phyloP scores from a whole-genome alignment of 805 yeast genomes.

The Debaryomyces prosopidis region DNA sequence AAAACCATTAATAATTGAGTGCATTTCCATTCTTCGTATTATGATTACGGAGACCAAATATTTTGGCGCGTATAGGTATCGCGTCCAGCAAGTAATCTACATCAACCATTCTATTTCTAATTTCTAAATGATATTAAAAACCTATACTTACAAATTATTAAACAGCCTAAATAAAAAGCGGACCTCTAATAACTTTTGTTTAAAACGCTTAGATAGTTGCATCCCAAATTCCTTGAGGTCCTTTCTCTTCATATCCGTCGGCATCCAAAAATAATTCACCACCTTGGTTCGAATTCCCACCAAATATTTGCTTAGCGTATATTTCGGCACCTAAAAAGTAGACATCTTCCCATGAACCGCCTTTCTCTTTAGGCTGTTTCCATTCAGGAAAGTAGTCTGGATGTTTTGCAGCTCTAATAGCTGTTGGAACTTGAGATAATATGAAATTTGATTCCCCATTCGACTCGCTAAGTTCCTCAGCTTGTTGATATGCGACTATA shows the following conservation, averaged over 20 bases:
- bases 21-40: not conserved
- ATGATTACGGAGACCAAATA: too few relatives aligned
- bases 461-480: slow-evolving; percentile 31
- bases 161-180: too few relatives aligned
- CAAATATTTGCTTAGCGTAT: slow-evolving; percentile 81
- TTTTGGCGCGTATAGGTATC: too few relatives aligned
- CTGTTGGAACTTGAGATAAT: slow-evolving; percentile 73
- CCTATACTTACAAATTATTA: too few relatives aligned
- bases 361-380: slow-evolving; percentile 56
- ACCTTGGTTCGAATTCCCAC: slow-evolving; percentile 52
- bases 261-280: slow-evolving; percentile 66
- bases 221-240: slow-evolving; percentile 85
- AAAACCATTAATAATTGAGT: not conserved
- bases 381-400: slow-evolving; percentile 96
- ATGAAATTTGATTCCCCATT: slow-evolving; percentile 25
- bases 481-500: slow-evolving; percentile 43
- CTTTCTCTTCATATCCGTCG: slow-evolving; percentile 72
- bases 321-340: slow-evolving; percentile 86
- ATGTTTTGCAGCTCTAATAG: slow-evolving; percentile 63
- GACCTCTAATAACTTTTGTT: too few relatives aligned
- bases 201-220: slow-evolving; percentile 19
- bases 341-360: slow-evolving; percentile 70
- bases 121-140: too few relatives aligned
- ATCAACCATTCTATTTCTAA: too few relatives aligned
- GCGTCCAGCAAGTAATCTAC: too few relatives aligned